Conservation (phyloP, 1,284 basidiomycete genomes). For the Ganoderma sinense region DNA sequence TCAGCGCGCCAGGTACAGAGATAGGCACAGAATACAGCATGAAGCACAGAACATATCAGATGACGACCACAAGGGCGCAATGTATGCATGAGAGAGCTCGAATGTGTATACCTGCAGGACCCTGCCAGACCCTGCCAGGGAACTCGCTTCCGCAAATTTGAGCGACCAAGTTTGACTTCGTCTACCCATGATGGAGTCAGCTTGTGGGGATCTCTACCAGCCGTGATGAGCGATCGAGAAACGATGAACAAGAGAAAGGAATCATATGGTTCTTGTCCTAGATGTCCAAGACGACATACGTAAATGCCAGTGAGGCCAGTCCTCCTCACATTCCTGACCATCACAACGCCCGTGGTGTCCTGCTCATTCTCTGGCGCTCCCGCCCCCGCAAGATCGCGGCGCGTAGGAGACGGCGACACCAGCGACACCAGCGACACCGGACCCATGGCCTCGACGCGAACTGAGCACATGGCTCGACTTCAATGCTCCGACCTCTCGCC, state of each 20-base stretch:
- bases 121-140: too few relatives aligned
- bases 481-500: background rate
- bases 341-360: constrained; percentile 32
- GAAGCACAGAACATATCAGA: background rate
- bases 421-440: constrained; percentile 6
- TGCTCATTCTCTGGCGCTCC: constrained; percentile 34
- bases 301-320: background rate
- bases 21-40: background rate
- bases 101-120: too few relatives aligned
- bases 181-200: too few relatives aligned
- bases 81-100: background rate
- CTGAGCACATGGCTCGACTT: background rate
- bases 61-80: background rate
- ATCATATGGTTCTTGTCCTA: too few relatives aligned
- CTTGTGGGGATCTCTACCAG: too few relatives aligned
- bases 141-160: too few relatives aligned
- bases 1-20: background rate
- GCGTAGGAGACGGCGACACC: constrained; percentile 8
- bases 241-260: too few relatives aligned
- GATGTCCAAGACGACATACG: constrained; percentile 19
- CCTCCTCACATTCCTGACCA: constrained; percentile 31
- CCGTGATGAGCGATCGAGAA: too few relatives aligned
- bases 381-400: constrained; percentile 23
- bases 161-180: too few relatives aligned
- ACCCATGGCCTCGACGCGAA: constrained; percentile 7